Base-by-base conservation (phyloP, 1,284 basidiomycete species). In the Sporisorium scitamineum region DNA sequence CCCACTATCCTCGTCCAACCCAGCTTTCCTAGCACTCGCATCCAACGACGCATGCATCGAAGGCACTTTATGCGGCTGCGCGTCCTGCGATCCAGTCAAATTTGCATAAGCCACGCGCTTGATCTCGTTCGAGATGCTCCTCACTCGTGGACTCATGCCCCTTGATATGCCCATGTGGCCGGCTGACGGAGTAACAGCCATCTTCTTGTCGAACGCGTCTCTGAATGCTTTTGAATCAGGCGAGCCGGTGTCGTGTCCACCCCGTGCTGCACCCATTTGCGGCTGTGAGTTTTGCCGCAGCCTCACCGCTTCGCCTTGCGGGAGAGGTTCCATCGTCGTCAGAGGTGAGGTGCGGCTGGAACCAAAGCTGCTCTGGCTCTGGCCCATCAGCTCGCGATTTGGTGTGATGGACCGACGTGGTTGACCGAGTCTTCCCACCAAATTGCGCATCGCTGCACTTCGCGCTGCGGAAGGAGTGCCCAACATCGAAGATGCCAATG, bases 111-210 rank as follows among this genome's bases (percentile, higher is more conserved):
- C 66, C 16, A 66, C 64, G 3, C 62, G 39, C 54, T 64, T 69
- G 61, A 68, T 61, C 37, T 73, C 61, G 55, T 68, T 64, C 58
- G 70, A 67, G 32, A 69, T 66, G 63, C 69, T 71, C 20, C 69
- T 54, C 8, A 53, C 54, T 16, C 63, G 55, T 29, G 69, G 55
- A 32, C 63, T 66, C 69, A 62, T 56, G 11, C 55, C 59, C 13
- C 63, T 58, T 22, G 44, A 52, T 41, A 58, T 18, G 5, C 67
- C 67, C 22, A 50, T 24, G 10, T 47, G 60, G 31, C 34, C 55
- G 14, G 13, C 27, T 5, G 42, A 37, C 6, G 54, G 14, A 7
- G 31, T 48, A 3, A 11, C 37, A 24, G 41, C 41, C 34, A 64
- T 11, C 41, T 60, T 52, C 39, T 54, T 67, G 4, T 72, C 56